Conservation (phyloP, 164 flowering plant species). For the Vitis amurensis region DNA sequence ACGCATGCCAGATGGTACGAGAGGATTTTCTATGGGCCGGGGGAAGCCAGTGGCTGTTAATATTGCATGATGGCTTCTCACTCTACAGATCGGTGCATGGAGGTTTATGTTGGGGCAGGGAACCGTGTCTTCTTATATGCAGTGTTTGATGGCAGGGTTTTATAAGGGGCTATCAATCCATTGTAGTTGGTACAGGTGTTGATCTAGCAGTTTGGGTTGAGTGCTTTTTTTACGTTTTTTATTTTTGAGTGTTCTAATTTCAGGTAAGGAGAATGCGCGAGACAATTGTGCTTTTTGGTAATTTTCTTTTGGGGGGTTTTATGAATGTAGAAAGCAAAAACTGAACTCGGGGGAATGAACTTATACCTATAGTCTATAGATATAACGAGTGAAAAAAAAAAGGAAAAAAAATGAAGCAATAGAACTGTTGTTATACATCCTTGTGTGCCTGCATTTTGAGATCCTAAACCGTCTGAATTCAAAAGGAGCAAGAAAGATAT, state of each 20-base stretch:
- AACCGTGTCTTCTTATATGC: neutral
- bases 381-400: no score
- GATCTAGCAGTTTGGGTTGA: neutral
- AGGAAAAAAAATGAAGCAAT: neutral
- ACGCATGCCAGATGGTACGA: slow-evolving; percentile 86
- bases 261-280: neutral
- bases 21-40: slow-evolving; percentile 73
- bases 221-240: neutral
- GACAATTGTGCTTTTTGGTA: neutral
- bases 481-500: no score
- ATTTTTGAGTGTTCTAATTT: neutral
- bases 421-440: neutral
- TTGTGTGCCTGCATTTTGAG: neutral
- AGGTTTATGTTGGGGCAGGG: slow-evolving; percentile 3
- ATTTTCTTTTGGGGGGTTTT: neutral
- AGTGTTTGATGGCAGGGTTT: slow-evolving; percentile 33
- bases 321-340: neutral
- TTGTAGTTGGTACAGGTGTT: neutral
- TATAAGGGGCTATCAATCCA: slow-evolving; percentile 27
- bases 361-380: neutral
- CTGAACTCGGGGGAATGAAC: neutral
- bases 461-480: no score
- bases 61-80: slow-evolving; percentile 8
- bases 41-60: slow-evolving; percentile 55
- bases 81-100: neutral